These are phyloP conservation scores for Scedosporium dehoogii DNA, from an alignment of 2,329 filamentous ascomycete species.

Conservation along the genomic window DNA sequence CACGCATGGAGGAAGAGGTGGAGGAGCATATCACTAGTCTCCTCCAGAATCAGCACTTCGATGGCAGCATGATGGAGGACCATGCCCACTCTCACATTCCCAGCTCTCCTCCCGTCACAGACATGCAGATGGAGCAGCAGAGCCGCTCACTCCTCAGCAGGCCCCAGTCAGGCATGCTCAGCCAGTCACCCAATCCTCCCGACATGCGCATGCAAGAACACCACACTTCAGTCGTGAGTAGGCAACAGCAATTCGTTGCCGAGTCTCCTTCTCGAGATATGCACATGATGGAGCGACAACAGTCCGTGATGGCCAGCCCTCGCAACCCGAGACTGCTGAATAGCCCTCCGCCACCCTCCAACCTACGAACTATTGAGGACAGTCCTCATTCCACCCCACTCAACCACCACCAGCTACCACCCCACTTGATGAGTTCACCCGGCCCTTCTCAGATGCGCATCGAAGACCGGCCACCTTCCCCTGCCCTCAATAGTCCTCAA, in stretches of 20 bases:
- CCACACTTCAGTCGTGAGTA: neutral
- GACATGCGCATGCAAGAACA: conserved; percentile 3
- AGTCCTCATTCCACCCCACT: neutral
- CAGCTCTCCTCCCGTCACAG: neutral
- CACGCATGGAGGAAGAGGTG: neutral
- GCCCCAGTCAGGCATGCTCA: neutral
- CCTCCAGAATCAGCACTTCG: neutral
- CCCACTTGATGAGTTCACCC: neutral
- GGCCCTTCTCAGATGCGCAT: conserved; percentile 8
- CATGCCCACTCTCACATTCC: neutral
- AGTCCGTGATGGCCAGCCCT: neutral
- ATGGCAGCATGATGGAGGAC: neutral
- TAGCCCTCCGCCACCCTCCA: neutral
- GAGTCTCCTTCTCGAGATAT: neutral
- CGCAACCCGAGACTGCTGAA: neutral
- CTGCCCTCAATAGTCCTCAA: neutral
- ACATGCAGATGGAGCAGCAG: neutral
- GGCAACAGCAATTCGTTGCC: neutral
- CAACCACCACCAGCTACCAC: neutral
- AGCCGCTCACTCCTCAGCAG: neutral
- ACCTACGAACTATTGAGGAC: neutral
- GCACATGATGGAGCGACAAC: neutral
- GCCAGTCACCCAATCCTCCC: neutral
- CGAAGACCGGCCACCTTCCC: neutral
- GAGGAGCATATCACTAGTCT: conserved; percentile 1